phyloP scores from a whole-genome alignment of 345 rosid species.

The Streptanthus diversifolius region DNA sequence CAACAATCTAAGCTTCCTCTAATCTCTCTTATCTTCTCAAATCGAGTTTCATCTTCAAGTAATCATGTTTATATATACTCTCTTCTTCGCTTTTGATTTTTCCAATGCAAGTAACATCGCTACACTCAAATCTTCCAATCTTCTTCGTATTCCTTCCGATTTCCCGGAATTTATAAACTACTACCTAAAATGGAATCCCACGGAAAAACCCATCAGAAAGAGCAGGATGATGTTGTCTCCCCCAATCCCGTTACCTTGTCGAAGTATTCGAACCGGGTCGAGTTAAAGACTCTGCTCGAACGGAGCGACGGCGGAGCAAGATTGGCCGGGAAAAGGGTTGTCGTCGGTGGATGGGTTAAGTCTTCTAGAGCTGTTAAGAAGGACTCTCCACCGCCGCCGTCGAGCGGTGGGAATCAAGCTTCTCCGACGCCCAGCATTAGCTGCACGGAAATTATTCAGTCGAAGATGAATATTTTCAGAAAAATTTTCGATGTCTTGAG shows the following conservation, averaged over 20 bases:
- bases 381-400: conserved; percentile 34
- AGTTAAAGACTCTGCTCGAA: conserved; percentile 48
- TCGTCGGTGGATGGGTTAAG: conserved; percentile 95
- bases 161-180: not conserved
- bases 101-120: not conserved
- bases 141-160: not conserved
- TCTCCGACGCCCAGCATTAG: conserved; percentile 26
- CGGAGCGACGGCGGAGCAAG: conserved; percentile 46
- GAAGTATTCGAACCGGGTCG: conserved; percentile 62
- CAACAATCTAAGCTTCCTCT: conserved; percentile 44
- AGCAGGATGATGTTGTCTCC: not conserved
- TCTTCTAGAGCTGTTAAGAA: conserved; percentile 55
- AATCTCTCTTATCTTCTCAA: conserved; percentile 39
- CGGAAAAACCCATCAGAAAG: conserved; percentile 22
- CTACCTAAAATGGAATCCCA: conserved; percentile 29
- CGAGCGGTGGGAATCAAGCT: conserved; percentile 17
- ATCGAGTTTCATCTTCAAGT: not conserved
- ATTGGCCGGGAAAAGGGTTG: conserved; percentile 45
- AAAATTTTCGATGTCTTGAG: conserved; percentile 54
- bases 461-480: conserved; percentile 58
- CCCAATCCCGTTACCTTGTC: conserved; percentile 13
- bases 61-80: conserved; percentile 22
- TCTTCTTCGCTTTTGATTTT: conserved; percentile 21
- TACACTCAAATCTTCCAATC: not conserved
- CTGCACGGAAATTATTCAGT: conserved; percentile 66